A percentile compares a stretch with the other conserved stretches of the same genome.
These are phyloP conservation scores for Coniochaeta hoffmannii DNA, from an alignment of 2,329 filamentous ascomycete species.

Conservation along the genomic window DNA sequence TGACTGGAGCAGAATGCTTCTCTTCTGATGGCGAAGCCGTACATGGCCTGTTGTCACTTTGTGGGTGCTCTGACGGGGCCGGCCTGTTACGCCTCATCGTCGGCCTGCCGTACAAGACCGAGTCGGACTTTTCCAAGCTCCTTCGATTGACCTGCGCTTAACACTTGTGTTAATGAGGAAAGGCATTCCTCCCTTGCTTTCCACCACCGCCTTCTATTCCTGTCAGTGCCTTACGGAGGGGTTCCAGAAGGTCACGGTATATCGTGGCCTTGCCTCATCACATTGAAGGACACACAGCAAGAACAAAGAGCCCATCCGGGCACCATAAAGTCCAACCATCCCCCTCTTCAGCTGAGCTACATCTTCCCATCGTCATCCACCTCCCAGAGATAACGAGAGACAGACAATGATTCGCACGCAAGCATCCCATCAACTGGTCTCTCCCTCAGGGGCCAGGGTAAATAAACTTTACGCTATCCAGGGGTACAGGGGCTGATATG, in stretches of 20 bases:
- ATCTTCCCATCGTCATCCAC: neutral
- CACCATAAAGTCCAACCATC: neutral
- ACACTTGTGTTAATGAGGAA: too few relatives aligned
- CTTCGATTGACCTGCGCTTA: too few relatives aligned
- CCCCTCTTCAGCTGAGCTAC: neutral
- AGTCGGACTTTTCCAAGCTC: neutral
- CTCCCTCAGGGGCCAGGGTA: neutral
- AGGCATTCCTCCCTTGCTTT: too few relatives aligned
- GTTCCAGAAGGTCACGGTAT: too few relatives aligned
- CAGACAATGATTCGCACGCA: neutral
- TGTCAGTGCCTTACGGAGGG: too few relatives aligned
- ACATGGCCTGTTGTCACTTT: neutral
- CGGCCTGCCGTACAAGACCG: neutral
- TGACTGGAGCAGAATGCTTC: neutral
- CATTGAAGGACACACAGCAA: too few relatives aligned
- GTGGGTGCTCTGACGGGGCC: neutral
- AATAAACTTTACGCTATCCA: neutral
- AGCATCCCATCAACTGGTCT: neutral
- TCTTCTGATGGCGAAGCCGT: neutral
- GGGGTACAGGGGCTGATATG: conserved; percentile 2
- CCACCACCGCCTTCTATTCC: too few relatives aligned
- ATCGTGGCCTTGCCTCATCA: too few relatives aligned
- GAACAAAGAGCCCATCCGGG: too few relatives aligned
- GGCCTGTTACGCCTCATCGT: neutral
- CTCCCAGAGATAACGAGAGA: neutral